Conservation (phyloP, 164 flowering plant species). For the Litsea cubeba region DNA sequence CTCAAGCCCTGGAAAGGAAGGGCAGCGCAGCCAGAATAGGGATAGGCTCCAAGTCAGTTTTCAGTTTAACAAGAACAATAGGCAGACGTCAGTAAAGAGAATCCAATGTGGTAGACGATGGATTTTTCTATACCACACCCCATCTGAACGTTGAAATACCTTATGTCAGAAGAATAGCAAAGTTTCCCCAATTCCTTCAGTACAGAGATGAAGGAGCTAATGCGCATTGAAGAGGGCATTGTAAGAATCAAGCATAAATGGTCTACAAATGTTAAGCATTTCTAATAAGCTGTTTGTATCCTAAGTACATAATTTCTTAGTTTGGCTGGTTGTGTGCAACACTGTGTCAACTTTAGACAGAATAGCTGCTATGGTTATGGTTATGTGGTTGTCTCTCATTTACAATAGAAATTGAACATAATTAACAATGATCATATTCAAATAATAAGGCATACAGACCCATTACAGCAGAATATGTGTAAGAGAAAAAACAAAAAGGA, state of each 20-base stretch:
- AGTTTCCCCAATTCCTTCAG: background rate
- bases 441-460: background rate
- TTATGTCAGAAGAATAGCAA: background rate
- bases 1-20: conserved; percentile 37
- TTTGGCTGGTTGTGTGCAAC: background rate
- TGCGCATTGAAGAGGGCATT: background rate
- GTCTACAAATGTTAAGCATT: background rate
- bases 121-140: background rate
- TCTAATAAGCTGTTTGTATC: background rate
- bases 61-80: background rate
- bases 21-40: conserved; percentile 12
- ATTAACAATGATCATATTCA: conserved; percentile 1
- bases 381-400: background rate
- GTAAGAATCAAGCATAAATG: conserved; percentile 1
- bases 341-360: background rate
- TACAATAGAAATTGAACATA: conserved; percentile 9
- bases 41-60: background rate
- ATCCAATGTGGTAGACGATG: background rate
- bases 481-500: background rate
- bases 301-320: conserved; percentile 1
- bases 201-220: background rate
- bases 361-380: background rate
- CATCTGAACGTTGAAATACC: background rate
- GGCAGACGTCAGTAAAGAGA: background rate
- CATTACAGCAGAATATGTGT: background rate